Percentiles rank a stretch among this genome's conserved stretches.
Conservation (phyloP, 2,329 filamentous ascomycete genomes). For the Diaporthe helianthi region DNA sequence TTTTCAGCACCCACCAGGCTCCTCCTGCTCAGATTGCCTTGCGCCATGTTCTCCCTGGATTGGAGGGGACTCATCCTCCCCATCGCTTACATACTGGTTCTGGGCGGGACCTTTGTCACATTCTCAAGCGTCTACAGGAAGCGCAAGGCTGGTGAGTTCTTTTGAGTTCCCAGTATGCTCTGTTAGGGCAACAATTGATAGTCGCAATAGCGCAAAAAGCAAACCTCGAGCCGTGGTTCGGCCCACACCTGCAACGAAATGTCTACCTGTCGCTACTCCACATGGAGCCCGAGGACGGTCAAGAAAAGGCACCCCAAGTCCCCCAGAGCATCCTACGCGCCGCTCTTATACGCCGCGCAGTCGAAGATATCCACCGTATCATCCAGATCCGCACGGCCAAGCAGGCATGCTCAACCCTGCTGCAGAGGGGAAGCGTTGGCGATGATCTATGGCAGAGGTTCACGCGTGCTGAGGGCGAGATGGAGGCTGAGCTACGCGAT, state of each 20-base stretch:
- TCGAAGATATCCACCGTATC: conserved; percentile 92
- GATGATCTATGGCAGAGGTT: conserved; percentile 97
- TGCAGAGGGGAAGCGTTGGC: conserved; percentile 91
- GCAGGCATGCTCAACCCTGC: conserved; percentile 80
- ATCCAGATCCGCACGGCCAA: conserved; percentile 89
- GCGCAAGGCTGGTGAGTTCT: conserved; percentile 77
- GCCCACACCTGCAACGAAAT: conserved; percentile 87
- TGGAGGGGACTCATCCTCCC: conserved; percentile 88
- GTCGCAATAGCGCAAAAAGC: conserved; percentile 70
- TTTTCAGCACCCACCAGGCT: background rate
- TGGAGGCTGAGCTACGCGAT: conserved; percentile 94
- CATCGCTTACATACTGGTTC: conserved; percentile 86
- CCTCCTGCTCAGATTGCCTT: background rate
- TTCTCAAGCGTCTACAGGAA: conserved; percentile 95
- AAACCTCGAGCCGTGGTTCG: conserved; percentile 93
- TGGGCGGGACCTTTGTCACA: conserved; percentile 86
- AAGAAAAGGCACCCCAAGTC: conserved; percentile 72
- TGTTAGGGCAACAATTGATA: background rate
- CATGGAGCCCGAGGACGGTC: conserved; percentile 67
- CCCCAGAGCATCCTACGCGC: conserved; percentile 88
- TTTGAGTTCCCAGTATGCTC: background rate
- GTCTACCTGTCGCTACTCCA: conserved; percentile 94
- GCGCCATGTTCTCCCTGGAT: conserved; percentile 65
- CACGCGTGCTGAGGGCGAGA: conserved; percentile 91
- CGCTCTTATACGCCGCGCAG: conserved; percentile 84